phyloP scores from a whole-genome alignment of 2,329 filamentous ascomycete genomes.

The Bipolaris gigantea region DNA sequence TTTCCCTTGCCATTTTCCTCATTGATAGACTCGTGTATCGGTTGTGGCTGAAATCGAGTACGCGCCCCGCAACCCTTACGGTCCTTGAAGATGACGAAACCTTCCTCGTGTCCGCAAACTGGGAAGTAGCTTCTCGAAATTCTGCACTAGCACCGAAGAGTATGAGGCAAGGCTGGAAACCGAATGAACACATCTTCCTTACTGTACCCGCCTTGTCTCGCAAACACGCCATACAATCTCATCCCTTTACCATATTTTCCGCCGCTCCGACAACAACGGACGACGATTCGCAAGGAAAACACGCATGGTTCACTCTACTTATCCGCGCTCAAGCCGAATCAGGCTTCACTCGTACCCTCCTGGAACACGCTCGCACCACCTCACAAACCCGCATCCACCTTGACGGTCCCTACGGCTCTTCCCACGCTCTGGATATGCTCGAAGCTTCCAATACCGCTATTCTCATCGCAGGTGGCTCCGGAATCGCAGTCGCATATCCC shows the following conservation, averaged over 20 bases:
- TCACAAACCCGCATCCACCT: conserved; percentile 54
- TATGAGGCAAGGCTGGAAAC: conserved; percentile 58
- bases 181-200: conserved; percentile 66
- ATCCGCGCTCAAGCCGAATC: conserved; percentile 57
- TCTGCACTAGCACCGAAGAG: conserved; percentile 29
- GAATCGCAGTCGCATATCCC: conserved; percentile 66
- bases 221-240: conserved; percentile 60
- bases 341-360: conserved; percentile 62
- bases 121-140: conserved; percentile 36
- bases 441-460: conserved; percentile 55
- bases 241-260: conserved; percentile 69
- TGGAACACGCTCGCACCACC: conserved; percentile 54
- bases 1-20: conserved; percentile 59
- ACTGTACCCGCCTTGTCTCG: conserved; percentile 59
- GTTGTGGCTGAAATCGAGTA: conserved; percentile 55
- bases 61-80: conserved; percentile 53
- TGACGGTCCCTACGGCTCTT: conserved; percentile 68
- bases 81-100: conserved; percentile 62
- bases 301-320: conserved; percentile 60
- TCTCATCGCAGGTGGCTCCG: conserved; percentile 65
- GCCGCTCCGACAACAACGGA: conserved; percentile 56
- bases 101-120: conserved; percentile 53
- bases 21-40: conserved; percentile 62
- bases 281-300: conserved; percentile 28
- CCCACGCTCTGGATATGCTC: conserved; percentile 58